Base-by-base conservation (phyloP, 306 rosid species). In the Dalbergia cultrata region DNA sequence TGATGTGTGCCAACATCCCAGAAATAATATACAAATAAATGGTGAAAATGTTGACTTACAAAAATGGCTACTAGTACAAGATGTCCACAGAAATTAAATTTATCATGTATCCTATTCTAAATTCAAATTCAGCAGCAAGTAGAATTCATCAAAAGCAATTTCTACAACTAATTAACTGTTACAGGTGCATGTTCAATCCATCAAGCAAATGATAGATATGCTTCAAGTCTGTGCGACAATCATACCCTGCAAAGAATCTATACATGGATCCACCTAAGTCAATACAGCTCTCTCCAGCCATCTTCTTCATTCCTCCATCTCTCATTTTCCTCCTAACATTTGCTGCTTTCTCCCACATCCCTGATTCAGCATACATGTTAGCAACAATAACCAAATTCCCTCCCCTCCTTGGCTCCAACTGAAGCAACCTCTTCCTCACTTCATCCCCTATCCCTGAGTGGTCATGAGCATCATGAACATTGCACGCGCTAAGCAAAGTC, bases 261-360 rank as follows among this genome's bases (percentile, higher is more conserved):
- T 78, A 81, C 81, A 90, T 56, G 13, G 88, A 88, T 9, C 96
- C 97, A 21, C 92, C 94, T 59, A 89, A 70, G 80, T 90, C 97
- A 35, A 93, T 70, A 69, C 91, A 84, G 72, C 99, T 93, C 89
- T 90, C 95, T 74, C 98, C 97, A 0, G 97, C 96, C 84, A 82
- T 80, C 88, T 93, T 95, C 88, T 87, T 95, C 83, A 93, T 67
- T 26, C 96, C 79, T 73, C 87, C 84, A 47, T 87, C 90, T 85
- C 85, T 86, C 94, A 93, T 93, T 43, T 75, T 77, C 84, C 81
- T 90, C 77, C 99, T 88, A 67, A 88, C 84, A 45, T 83, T 87
- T 8, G 88, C 96, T 1, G 93, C 99, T 50, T 89, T 80, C 35
- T 95, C 93, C 99, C 99, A 95, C 97, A 84, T 88, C 67, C 99